Percentiles rank a stretch among this genome's conserved stretches.
Evolutionary conservation across 768 basidiomycete genomes (phyloP).

Genomic region (Suillus hirtellus): DNA sequence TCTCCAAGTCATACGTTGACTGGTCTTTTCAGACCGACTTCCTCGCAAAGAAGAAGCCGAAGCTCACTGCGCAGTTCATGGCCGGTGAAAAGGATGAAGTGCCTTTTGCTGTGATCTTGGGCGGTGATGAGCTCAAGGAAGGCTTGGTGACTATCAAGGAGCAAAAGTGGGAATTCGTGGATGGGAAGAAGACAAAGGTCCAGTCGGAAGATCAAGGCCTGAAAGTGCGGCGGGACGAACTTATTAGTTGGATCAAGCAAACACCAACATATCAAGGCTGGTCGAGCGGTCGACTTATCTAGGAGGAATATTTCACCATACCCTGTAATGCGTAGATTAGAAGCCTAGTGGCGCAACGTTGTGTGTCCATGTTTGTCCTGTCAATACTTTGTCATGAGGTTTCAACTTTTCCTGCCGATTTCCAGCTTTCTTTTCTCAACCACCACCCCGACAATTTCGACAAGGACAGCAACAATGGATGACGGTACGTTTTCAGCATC

Average conservation of each 20-base stretch:
- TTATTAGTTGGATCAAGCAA: conserved; percentile 63
- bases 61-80: conserved; percentile 82
- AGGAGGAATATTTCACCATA: conserved; percentile 6
- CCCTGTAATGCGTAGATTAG: conserved; percentile 11
- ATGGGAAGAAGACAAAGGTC: conserved; percentile 67
- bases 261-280: conserved; percentile 32
- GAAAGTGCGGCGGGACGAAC: conserved; percentile 59
- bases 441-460: conserved; percentile 24
- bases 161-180: conserved; percentile 77
- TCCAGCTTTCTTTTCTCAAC: conserved; percentile 20
- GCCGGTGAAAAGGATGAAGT: conserved; percentile 90
- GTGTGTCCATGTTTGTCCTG: conserved; percentile 12
- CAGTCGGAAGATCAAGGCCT: conserved; percentile 64
- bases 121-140: conserved; percentile 77
- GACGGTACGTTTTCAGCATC: conserved; percentile 86
- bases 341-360: conserved; percentile 4
- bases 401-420: conserved; percentile 4
- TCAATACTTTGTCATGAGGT: conserved; percentile 9
- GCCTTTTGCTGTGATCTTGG: conserved; percentile 92
- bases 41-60: conserved; percentile 90
- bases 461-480: conserved; percentile 46
- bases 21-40: conserved; percentile 71
- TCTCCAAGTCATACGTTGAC: conserved; percentile 9
- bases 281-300: conserved; percentile 34
- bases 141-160: conserved; percentile 92